Conservation (phyloP, 1,139 yeast genomes). For the Groenewaldozyma auringiensis region DNA sequence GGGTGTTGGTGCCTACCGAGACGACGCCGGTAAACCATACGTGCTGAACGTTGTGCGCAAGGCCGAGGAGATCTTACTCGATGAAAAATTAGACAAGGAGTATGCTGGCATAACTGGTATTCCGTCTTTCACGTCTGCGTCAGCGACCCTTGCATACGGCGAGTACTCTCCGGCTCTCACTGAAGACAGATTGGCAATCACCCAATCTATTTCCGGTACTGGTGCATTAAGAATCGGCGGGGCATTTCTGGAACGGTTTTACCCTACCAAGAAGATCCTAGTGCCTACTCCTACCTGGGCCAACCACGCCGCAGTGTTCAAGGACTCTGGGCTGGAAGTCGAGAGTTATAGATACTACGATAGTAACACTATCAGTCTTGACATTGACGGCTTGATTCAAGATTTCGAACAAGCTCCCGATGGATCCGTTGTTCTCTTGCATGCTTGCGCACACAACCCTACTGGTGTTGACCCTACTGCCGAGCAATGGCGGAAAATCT, state of each 20-base stretch:
- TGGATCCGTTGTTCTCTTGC: conserved; percentile 77
- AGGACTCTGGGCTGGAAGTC: conserved; percentile 40
- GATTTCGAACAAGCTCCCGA: conserved; percentile 64
- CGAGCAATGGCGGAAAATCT: conserved; percentile 75
- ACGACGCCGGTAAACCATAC: conserved; percentile 88
- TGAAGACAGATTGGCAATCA: conserved; percentile 47
- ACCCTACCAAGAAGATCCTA: conserved; percentile 41
- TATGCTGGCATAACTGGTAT: conserved; percentile 81
- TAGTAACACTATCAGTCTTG: conserved; percentile 51
- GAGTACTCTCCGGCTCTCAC: conserved; percentile 30
- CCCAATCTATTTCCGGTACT: conserved; percentile 67
- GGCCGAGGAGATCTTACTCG: conserved; percentile 39
- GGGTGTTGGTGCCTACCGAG: conserved; percentile 96
- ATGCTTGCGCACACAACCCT: conserved; percentile 97
- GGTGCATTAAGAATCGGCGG: conserved; percentile 69
- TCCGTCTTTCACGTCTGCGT: conserved; percentile 64
- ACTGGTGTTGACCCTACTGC: conserved; percentile 91
- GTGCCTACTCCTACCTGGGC: conserved; percentile 75
- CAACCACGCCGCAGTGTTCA: conserved; percentile 50
- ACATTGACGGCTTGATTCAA: conserved; percentile 57
- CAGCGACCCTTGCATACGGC: conserved; percentile 58
- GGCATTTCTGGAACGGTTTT: conserved; percentile 48
- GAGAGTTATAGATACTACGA: conserved; percentile 63
- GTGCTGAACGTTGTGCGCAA: conserved; percentile 73
- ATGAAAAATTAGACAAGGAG: conserved; percentile 68